Evolutionary conservation across 441 rosid species (phyloP).

Genomic region (Isatis lusitanica): DNA sequence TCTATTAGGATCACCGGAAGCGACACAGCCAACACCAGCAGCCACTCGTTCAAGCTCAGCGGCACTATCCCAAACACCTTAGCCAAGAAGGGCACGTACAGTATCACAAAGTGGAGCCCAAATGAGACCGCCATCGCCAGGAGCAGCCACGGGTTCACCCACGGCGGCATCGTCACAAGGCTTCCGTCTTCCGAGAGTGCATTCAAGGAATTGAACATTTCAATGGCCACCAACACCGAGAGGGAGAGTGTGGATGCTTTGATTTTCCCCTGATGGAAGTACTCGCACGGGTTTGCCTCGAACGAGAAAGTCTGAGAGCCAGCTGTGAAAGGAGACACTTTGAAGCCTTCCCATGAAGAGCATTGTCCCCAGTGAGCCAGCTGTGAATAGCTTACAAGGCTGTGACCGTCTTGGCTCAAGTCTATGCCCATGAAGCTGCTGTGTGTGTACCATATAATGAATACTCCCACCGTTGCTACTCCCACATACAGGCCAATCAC

Average conservation of each 20-base stretch:
- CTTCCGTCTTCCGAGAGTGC: conserved; percentile 92
- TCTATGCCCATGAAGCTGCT: conserved; percentile 70
- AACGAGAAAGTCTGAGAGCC: conserved; percentile 57
- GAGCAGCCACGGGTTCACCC: conserved; percentile 91
- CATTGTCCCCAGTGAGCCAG: conserved; percentile 86
- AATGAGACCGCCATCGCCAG: conserved; percentile 83
- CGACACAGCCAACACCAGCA: conserved; percentile 71
- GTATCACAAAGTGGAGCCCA: conserved; percentile 83
- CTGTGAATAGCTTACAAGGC: conserved; percentile 73
- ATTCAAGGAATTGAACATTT: conserved; percentile 95
- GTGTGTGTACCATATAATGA: conserved; percentile 91
- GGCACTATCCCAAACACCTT: conserved; percentile 82
- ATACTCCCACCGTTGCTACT: conserved; percentile 87
- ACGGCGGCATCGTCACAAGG: conserved; percentile 83
- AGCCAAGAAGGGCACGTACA: conserved; percentile 83
- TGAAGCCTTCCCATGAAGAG: conserved; percentile 64
- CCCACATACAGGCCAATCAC: conserved; percentile 92
- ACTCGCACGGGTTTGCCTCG: conserved; percentile 69
- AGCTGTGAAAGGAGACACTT: conserved; percentile 73
- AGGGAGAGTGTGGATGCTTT: conserved; percentile 93
- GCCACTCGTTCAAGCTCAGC: conserved; percentile 84
- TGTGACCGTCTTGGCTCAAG: conserved; percentile 84
- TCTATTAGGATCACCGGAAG: conserved; percentile 84
- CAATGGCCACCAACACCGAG: conserved; percentile 88
- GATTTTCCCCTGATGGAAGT: conserved; percentile 76